Percentiles rank a stretch among this genome's conserved stretches.
phyloP scores from a whole-genome alignment of 192 early-diverging fungal species.

The Linnemannia exigua region DNA sequence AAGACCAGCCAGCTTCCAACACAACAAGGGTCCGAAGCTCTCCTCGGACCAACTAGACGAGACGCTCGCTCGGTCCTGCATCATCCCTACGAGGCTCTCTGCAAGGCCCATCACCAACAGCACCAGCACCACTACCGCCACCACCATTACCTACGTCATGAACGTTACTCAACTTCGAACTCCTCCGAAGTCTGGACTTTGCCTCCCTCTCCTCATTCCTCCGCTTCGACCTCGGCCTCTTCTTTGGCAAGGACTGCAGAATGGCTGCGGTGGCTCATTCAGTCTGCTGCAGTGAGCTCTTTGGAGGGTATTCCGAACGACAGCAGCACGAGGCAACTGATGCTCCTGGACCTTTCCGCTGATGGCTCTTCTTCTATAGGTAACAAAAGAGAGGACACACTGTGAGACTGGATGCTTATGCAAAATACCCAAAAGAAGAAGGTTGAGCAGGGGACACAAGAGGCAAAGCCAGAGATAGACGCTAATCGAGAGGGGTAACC shows the following conservation, averaged over 20 bases:
- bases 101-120: neutral
- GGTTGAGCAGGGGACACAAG: neutral
- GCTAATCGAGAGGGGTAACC: neutral
- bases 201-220: neutral
- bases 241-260: neutral
- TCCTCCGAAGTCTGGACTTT: neutral
- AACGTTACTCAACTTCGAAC: neutral
- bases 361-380: constrained; percentile 1
- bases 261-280: constrained; percentile 19
- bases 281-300: constrained; percentile 10
- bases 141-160: constrained; percentile 18
- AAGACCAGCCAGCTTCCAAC: neutral
- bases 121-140: constrained; percentile 5
- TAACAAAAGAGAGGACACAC: neutral
- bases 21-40: neutral
- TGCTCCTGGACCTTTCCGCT: constrained; percentile 13
- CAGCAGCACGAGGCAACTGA: neutral
- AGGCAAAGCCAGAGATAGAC: neutral
- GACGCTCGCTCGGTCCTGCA: constrained; percentile 3
- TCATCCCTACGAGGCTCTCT: constrained; percentile 3
- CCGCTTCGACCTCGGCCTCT: neutral
- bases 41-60: neutral
- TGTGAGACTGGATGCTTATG: neutral
- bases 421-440: neutral
- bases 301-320: neutral